phyloP scores from a whole-genome alignment of 73 alveolate species.

The Paramecium bursaria region DNA sequence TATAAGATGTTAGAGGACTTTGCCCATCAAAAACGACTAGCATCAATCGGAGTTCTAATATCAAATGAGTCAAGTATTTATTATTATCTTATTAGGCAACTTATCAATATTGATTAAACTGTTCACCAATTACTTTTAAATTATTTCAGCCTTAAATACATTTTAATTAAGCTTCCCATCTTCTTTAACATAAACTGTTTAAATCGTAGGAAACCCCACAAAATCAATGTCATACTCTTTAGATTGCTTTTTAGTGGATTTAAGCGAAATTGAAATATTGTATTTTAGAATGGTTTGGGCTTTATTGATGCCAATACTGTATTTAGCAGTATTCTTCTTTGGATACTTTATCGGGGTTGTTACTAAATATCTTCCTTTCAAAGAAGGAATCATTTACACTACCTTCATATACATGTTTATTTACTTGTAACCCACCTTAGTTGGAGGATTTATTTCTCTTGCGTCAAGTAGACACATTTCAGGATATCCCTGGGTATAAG shows the following conservation, averaged over 20 bases:
- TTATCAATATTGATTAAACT: constrained; percentile 38
- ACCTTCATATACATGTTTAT: constrained; percentile 44
- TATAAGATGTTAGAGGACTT: constrained; percentile 55
- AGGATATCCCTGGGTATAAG: constrained; percentile 24
- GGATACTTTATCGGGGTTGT: constrained; percentile 33
- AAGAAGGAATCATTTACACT: constrained; percentile 44
- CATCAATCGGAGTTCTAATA: constrained; percentile 12
- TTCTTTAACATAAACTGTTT: background rate
- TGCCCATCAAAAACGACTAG: background rate
- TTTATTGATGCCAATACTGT: constrained; percentile 15
- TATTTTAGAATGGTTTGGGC: constrained; percentile 59
- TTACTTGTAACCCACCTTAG: constrained; percentile 37
- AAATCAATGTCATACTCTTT: constrained; percentile 46
- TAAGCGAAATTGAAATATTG: background rate
- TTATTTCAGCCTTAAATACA: constrained; percentile 32
- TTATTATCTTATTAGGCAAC: constrained; percentile 7
- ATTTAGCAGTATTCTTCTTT: background rate
- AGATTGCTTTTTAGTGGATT: constrained; percentile 30
- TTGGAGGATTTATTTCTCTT: constrained; percentile 47
- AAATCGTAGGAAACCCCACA: constrained; percentile 57
- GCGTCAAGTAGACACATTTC: constrained; percentile 22
- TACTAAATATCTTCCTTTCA: background rate
- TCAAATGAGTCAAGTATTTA: no score
- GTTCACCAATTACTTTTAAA: constrained; percentile 40
- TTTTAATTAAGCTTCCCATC: constrained; percentile 6